Conservation (phyloP, 163 green algal species). For the Scenedesmus sp. region DNA sequence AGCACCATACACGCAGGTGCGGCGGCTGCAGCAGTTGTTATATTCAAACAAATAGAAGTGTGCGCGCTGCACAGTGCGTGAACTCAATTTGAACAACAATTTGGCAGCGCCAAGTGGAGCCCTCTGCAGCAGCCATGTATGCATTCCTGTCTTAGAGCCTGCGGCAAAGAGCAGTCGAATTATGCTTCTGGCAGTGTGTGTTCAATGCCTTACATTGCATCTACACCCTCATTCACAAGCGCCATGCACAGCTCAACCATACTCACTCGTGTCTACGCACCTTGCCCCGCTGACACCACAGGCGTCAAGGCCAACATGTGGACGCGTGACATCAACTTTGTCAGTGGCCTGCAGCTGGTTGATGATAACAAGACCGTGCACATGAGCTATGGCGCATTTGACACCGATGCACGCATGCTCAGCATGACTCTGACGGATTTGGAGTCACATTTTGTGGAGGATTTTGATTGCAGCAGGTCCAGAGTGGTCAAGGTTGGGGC, state of each 20-base stretch:
- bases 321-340: conserved; percentile 53
- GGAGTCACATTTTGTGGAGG: conserved; percentile 51
- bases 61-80: neutral
- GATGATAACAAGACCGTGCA: conserved; percentile 25
- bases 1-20: neutral
- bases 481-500: conserved; percentile 6
- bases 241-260: no score
- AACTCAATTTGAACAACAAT: no score
- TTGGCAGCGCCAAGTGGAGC: no score
- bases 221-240: no score
- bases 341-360: conserved; percentile 51
- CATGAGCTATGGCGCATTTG: conserved; percentile 57
- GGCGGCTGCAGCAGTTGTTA: neutral
- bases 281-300: neutral
- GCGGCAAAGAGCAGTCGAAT: no score
- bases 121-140: no score
- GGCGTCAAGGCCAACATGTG: neutral
- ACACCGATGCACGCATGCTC: conserved; percentile 54
- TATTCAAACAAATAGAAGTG: neutral
- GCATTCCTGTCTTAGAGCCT: no score
- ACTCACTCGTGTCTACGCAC: conserved; percentile 29
- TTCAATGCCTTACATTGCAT: no score
- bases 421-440: conserved; percentile 49
- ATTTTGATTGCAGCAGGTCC: conserved; percentile 25
- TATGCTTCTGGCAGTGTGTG: no score